phyloP scores from a whole-genome alignment of 2,329 filamentous ascomycete species.

The Epichloe coenophiala region DNA sequence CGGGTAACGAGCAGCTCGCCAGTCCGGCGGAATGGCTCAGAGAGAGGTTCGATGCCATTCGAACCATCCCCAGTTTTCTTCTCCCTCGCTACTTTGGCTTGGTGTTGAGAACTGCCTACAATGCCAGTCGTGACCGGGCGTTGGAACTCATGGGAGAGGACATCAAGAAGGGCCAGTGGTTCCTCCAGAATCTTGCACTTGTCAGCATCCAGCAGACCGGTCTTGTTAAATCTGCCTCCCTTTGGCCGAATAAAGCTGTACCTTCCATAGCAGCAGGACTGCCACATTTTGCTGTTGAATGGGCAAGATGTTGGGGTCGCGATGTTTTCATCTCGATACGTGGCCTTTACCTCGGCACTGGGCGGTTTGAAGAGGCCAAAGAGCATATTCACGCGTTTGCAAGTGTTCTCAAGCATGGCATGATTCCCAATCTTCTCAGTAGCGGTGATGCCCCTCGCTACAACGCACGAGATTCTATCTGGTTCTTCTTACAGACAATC shows the following conservation, averaged over 20 bases:
- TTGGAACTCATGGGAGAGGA: conserved; percentile 69
- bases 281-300: conserved; percentile 85
- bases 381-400: conserved; percentile 93
- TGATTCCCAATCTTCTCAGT: conserved; percentile 90
- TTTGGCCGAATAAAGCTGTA: conserved; percentile 75
- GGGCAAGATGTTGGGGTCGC: conserved; percentile 94
- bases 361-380: conserved; percentile 74
- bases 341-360: conserved; percentile 81
- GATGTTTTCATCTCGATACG: conserved; percentile 94
- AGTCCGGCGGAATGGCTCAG: conserved; percentile 66
- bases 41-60: conserved; percentile 74
- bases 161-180: conserved; percentile 70
- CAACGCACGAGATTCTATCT: conserved; percentile 90
- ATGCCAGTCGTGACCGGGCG: conserved; percentile 64
- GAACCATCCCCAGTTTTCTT: conserved; percentile 74
- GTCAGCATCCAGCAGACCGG: conserved; percentile 88
- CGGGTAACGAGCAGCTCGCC: conserved; percentile 47
- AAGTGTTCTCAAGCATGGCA: conserved; percentile 92
- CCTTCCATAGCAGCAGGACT: conserved; percentile 83
- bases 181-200: conserved; percentile 77
- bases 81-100: conserved; percentile 88
- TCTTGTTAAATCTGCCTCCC: conserved; percentile 74
- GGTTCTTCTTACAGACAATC: conserved; percentile 95
- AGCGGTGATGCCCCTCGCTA: conserved; percentile 79
- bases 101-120: conserved; percentile 76